phyloP scores from a whole-genome alignment of 2,329 filamentous ascomycete species.

The Diaporthe citriasiana region DNA sequence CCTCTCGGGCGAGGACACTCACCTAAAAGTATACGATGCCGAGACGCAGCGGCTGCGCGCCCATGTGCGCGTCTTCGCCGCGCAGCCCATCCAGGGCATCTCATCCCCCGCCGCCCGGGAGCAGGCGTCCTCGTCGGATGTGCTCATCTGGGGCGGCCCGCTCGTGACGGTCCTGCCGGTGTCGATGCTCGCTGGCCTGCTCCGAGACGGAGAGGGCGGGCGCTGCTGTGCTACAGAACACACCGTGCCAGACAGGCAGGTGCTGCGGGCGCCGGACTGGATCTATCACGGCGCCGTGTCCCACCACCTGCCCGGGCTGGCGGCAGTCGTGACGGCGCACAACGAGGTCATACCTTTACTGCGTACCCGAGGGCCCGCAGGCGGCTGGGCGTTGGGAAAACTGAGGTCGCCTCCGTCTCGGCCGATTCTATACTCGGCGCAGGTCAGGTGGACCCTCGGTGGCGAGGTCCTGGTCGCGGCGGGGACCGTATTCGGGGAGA shows the following conservation, averaged over 20 bases:
- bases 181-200: constrained; percentile 53
- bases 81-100: constrained; percentile 83
- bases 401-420: constrained; percentile 74
- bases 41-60: constrained; percentile 54
- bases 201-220: constrained; percentile 43
- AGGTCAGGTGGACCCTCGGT: constrained; percentile 73
- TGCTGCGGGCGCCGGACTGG: constrained; percentile 76
- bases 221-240: background rate
- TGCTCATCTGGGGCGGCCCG: constrained; percentile 80
- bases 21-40: constrained; percentile 67
- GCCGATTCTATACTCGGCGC: constrained; percentile 90
- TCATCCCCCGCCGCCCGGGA: constrained; percentile 52
- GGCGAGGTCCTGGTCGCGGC: constrained; percentile 81
- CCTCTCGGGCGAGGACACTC: constrained; percentile 72
- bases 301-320: constrained; percentile 57
- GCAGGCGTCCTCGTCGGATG: constrained; percentile 42
- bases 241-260: constrained; percentile 53
- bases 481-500: constrained; percentile 95
- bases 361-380: constrained; percentile 45
- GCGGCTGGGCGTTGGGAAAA: constrained; percentile 59
- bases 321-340: constrained; percentile 84
- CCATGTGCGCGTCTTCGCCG: constrained; percentile 69
- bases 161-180: constrained; percentile 62
- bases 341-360: constrained; percentile 80
- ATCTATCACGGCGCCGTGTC: constrained; percentile 77